Conservation (phyloP, 129 eudicot genomes). For the Artemisia annua region DNA sequence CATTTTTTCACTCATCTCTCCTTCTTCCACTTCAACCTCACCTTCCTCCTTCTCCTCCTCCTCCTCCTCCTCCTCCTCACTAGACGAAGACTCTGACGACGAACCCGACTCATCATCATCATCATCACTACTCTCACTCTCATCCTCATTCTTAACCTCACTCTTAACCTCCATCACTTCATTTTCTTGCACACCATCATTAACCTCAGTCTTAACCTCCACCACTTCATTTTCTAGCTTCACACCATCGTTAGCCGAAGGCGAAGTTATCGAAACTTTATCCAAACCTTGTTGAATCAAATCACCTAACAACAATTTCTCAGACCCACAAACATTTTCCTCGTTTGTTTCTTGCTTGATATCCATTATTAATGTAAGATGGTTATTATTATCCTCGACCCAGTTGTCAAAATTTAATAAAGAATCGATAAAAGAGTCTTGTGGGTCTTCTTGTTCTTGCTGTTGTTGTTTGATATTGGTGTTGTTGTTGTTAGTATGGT, state of each 20-base stretch:
- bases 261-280: constrained; percentile 52
- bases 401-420: constrained; percentile 62
- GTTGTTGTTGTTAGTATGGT: too few species aligned
- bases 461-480: too few species aligned
- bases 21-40: constrained; percentile 61
- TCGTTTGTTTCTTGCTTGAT: background rate
- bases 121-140: constrained; percentile 29
- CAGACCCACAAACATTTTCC: constrained; percentile 19
- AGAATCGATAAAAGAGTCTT: constrained; percentile 41
- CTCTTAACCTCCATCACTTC: constrained; percentile 15
- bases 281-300: constrained; percentile 53
- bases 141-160: constrained; percentile 22
- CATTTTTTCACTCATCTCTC: constrained; percentile 62
- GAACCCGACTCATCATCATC: constrained; percentile 45
- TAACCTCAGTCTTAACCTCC: background rate
- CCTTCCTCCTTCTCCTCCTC: constrained; percentile 24
- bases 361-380: constrained; percentile 20
- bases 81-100: constrained; percentile 47
- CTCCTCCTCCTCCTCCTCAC: constrained; percentile 47
- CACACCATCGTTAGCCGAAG: constrained; percentile 2
- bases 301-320: constrained; percentile 23
- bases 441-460: constrained; percentile 24
- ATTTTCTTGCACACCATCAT: background rate
- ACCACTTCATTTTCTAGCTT: background rate
- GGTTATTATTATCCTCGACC: constrained; percentile 31